phyloP scores from a whole-genome alignment of 2,329 filamentous ascomycete genomes.

The Fusarium dlaminii region DNA sequence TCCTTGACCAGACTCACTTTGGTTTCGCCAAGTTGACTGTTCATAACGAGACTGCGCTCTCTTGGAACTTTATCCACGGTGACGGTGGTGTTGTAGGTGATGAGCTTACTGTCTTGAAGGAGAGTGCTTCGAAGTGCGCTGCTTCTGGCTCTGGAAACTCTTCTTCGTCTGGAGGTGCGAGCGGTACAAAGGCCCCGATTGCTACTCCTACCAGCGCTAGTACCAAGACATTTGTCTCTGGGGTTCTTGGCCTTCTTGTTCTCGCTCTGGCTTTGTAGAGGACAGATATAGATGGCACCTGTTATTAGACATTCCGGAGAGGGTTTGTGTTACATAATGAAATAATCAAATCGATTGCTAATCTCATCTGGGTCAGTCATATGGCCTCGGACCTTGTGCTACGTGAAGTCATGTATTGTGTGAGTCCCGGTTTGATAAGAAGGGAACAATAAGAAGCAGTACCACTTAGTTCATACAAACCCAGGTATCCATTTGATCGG shows the following conservation, averaged over 20 bases:
- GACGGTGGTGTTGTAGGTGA: neutral
- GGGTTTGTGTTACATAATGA: neutral
- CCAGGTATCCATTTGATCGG: neutral
- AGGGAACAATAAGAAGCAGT: neutral
- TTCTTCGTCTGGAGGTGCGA: neutral
- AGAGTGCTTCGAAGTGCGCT: neutral
- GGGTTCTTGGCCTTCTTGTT: neutral
- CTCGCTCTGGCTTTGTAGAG: neutral
- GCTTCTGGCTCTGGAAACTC: neutral
- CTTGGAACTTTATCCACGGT: neutral
- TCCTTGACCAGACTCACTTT: neutral
- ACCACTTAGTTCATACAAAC: neutral
- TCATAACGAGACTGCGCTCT: neutral
- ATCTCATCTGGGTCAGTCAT: no score
- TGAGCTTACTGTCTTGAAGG: neutral
- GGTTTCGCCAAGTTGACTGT: slow-evolving; percentile 1
- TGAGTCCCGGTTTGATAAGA: neutral
- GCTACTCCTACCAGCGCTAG: neutral
- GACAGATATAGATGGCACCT: neutral
- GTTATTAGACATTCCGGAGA: neutral
- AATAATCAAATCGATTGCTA: neutral
- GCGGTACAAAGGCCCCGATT: neutral
- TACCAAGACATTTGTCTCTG: neutral
- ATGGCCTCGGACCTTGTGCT: neutral
- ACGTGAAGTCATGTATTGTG: no score